Evolutionary conservation across 2,329 filamentous ascomycete species (phyloP).

Genomic region (Cordyceps militaris): DNA sequence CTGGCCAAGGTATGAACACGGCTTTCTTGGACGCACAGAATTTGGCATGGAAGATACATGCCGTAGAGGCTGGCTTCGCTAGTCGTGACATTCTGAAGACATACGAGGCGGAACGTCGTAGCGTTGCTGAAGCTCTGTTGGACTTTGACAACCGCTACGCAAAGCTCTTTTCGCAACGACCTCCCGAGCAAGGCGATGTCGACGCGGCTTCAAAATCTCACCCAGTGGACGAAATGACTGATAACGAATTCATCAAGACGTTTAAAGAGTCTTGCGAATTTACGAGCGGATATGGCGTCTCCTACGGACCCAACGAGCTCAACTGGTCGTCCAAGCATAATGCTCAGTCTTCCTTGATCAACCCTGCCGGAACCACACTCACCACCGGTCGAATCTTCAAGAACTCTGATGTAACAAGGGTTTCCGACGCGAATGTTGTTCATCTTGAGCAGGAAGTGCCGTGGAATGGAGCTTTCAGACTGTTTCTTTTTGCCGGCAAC

Average conservation of each 20-base stretch:
- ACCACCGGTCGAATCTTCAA: conserved; percentile 68
- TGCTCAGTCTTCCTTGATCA: conserved; percentile 62
- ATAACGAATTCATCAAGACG: conserved; percentile 78
- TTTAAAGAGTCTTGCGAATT: conserved; percentile 92
- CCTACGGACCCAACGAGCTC: conserved; percentile 72
- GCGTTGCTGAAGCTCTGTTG: conserved; percentile 76
- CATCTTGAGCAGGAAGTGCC: conserved; percentile 87
- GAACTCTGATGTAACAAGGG: conserved; percentile 75
- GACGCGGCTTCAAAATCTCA: conserved; percentile 49
- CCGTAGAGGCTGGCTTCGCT: conserved; percentile 78
- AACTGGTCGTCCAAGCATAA: conserved; percentile 75
- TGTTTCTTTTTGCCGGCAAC: conserved; percentile 78
- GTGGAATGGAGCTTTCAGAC: conserved; percentile 77
- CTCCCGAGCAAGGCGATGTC: conserved; percentile 66
- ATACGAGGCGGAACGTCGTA: conserved; percentile 79
- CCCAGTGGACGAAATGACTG: conserved; percentile 23
- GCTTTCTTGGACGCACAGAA: conserved; percentile 78
- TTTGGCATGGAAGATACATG: conserved; percentile 92
- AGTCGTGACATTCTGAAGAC: conserved; percentile 68
- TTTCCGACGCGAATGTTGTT: conserved; percentile 82
- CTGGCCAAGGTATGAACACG: conserved; percentile 74
- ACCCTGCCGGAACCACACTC: conserved; percentile 58
- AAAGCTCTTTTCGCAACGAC: conserved; percentile 76
- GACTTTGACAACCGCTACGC: conserved; percentile 86
- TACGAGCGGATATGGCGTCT: conserved; percentile 85